Conservation (phyloP, 2,329 filamentous ascomycete genomes). For the Colletotrichum sp. region DNA sequence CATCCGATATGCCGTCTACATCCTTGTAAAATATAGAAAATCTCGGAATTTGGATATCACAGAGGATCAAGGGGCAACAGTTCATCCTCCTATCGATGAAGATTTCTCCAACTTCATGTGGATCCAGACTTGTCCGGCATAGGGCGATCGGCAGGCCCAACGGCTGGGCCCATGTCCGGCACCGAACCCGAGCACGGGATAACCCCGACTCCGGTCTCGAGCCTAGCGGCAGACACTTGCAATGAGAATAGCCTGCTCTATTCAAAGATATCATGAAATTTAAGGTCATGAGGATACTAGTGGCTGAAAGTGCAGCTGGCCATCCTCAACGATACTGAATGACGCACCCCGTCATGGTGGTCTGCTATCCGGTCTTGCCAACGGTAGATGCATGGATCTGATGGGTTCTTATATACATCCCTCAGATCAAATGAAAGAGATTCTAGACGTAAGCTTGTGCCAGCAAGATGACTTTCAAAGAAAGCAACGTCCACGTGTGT, state of each 20-base stretch:
- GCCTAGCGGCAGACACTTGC: not conserved
- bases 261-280: not conserved
- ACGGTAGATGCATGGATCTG: not conserved
- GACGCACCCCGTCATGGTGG: not conserved
- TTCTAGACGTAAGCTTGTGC: not conserved
- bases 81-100: not conserved
- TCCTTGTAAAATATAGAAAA: not conserved
- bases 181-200: not conserved
- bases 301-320: not conserved
- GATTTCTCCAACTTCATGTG: not conserved
- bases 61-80: not conserved
- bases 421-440: not conserved
- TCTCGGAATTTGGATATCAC: not conserved
- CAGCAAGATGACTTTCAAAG: not conserved
- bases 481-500: not conserved
- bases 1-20: not conserved
- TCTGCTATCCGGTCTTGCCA: not conserved
- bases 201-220: not conserved
- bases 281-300: not conserved
- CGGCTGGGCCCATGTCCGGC: not conserved
- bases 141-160: not conserved
- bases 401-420: not conserved
- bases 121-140: not conserved
- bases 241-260: not conserved
- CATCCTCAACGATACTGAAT: not conserved